Conservation (phyloP, 495 filamentous ascomycete species). For the Terfezia claveryi region DNA sequence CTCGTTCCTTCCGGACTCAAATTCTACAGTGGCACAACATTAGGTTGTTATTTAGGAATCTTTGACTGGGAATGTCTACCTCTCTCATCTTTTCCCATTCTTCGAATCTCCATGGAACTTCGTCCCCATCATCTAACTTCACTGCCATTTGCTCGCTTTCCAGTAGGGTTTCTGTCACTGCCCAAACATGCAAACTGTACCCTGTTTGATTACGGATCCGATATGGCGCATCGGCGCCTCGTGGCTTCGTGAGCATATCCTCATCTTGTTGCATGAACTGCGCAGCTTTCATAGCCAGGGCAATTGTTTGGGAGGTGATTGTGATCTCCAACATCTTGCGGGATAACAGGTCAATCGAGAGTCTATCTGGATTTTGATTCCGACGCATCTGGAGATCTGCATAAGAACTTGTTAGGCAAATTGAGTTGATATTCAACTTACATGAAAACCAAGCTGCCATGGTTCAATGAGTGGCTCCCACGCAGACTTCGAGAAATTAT, state of each 20-base stretch:
- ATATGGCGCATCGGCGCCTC: constrained; percentile 80
- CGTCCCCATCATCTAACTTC: constrained; percentile 73
- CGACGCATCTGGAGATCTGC: constrained; percentile 38
- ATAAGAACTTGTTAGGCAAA: not conserved
- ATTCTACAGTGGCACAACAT: constrained; percentile 21
- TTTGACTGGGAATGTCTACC: not conserved
- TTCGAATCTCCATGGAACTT: constrained; percentile 88
- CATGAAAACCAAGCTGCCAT: constrained; percentile 70
- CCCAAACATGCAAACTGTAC: constrained; percentile 67
- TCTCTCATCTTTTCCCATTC: constrained; percentile 87
- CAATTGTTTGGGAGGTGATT: constrained; percentile 81
- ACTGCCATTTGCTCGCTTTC: constrained; percentile 37
- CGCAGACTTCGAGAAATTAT: constrained; percentile 95
- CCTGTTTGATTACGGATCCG: constrained; percentile 87
- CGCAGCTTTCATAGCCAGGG: constrained; percentile 73
- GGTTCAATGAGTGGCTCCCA: constrained; percentile 96
- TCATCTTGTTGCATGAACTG: constrained; percentile 75
- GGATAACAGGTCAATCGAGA: constrained; percentile 70
- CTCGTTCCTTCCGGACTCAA: constrained; percentile 59
- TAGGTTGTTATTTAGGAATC: no score
- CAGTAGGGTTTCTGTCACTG: constrained; percentile 40
- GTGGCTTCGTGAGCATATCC: constrained; percentile 82
- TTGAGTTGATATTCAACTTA: not conserved
- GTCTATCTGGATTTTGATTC: constrained; percentile 46
- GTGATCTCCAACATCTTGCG: constrained; percentile 80